phyloP scores from a whole-genome alignment of 2,329 filamentous ascomycete species.

The Ophiostoma australiae region DNA sequence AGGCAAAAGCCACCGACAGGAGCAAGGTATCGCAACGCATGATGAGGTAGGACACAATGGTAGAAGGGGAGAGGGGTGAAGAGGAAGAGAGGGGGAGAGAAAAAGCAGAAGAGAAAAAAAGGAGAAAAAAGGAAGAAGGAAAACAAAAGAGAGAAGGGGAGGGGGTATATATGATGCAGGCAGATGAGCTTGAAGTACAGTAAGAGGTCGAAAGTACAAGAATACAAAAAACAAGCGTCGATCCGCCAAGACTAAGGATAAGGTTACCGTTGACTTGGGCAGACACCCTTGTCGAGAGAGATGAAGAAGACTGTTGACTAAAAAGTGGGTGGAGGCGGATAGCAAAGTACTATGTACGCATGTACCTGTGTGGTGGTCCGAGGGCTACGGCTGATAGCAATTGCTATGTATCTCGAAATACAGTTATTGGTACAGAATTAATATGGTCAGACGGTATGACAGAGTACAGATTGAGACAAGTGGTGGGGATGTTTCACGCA shows the following conservation, averaged over 20 bases:
- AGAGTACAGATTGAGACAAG: slow-evolving; percentile 1
- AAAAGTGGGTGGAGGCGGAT: background rate
- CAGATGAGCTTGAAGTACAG: background rate
- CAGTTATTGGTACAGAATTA: background rate
- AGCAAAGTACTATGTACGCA: background rate
- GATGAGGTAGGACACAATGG: background rate
- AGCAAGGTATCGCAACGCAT: slow-evolving; percentile 24
- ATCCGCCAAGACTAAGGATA: slow-evolving; percentile 4
- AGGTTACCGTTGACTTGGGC: slow-evolving; percentile 4
- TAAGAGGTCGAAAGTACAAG: background rate
- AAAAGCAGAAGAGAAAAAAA: background rate
- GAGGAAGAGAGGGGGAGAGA: background rate
- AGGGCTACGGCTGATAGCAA: background rate
- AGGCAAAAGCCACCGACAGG: slow-evolving; percentile 17
- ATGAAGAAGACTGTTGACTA: background rate
- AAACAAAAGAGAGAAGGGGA: background rate
- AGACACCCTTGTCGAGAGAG: background rate
- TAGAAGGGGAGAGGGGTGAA: background rate
- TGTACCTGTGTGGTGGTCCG: background rate
- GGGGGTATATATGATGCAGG: background rate
- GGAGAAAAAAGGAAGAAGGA: background rate
- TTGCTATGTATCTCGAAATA: background rate
- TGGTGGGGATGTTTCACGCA: background rate
- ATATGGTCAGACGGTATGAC: background rate
- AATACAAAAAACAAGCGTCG: background rate